Conservation (phyloP, 345 rosid species). For the Lepidium aucheri region DNA sequence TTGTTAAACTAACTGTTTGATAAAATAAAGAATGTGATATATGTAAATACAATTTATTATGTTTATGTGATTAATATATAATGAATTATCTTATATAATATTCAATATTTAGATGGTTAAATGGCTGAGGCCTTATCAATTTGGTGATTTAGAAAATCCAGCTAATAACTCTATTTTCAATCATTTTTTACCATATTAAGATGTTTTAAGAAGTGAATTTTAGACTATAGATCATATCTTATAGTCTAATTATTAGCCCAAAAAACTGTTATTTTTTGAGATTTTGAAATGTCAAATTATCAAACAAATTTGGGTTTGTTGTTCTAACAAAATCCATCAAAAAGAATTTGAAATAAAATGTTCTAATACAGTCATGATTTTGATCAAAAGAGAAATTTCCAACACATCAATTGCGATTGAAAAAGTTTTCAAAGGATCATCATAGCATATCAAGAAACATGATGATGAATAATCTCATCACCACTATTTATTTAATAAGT, state of each 20-base stretch:
- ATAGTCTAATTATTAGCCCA: too few species aligned
- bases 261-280: too few species aligned
- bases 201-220: too few species aligned
- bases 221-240: too few species aligned
- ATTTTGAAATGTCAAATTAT: neutral
- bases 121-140: too few species aligned
- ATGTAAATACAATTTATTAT: neutral
- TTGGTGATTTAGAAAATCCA: too few species aligned
- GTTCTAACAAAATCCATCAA: conserved; percentile 8
- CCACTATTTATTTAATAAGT: conserved; percentile 15
- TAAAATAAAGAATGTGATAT: neutral
- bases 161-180: too few species aligned
- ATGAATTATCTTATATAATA: neutral
- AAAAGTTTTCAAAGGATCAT: conserved; percentile 25
- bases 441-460: conserved; percentile 24
- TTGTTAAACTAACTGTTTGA: too few species aligned
- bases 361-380: conserved; percentile 11
- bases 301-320: neutral
- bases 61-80: neutral
- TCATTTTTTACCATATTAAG: too few species aligned
- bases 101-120: neutral
- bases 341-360: conserved; percentile 1
- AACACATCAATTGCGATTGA: conserved; percentile 24
- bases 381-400: conserved; percentile 27
- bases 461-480: conserved; percentile 27